Base-by-base conservation (phyloP, 2,329 filamentous ascomycete species). In the Beauveria varroae region DNA sequence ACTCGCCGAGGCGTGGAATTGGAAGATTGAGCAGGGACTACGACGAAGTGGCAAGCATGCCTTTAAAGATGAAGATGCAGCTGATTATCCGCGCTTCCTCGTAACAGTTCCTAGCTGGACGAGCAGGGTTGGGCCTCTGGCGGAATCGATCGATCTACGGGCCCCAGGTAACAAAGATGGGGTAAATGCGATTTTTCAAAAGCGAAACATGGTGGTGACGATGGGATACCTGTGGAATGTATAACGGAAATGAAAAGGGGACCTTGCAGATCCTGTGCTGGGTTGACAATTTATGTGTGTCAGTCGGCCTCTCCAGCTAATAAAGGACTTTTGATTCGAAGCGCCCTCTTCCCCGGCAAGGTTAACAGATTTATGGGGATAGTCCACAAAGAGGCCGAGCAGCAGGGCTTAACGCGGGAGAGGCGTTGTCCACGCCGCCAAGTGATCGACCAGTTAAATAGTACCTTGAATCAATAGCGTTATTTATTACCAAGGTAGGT, bases 321-420 rank as follows among this genome's bases (percentile, higher is more conserved):
- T 30, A n/a, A n/a, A n/a, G 28, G 28, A 30, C 2, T 3, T 10
- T 2, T 30, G 2, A 1, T 10, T 30, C 28, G 28, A 30, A 10
- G 28, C 28, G 8, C 28, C 9, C 10, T 30, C 28, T 10, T 30
- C 3, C 28, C 28, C 9, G 28, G 8, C 28, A 10, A 30, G 28
- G 9, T 30, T 30, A 10, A 30, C 8, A 30, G 28, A 28, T 28
- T 30, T 30, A 30, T 30, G 43, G 30, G 44, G 30, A 41, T 41
- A 22, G 22, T 34, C 58, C 51, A 61, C 59, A 61, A 56, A 61
- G 51, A 49, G 43, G 24, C 50, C 43, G 59, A 61, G 34, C 6
- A 26, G 9, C 30, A 50, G 8, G 46, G 5, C 22, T 26, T 1
- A 8, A 12, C 5, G 20, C 34, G 53, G 24, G n/a, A 47, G n/a